Base-by-base conservation (phyloP, 768 basidiomycete genomes). In the Gloeophyllum trabeum region DNA sequence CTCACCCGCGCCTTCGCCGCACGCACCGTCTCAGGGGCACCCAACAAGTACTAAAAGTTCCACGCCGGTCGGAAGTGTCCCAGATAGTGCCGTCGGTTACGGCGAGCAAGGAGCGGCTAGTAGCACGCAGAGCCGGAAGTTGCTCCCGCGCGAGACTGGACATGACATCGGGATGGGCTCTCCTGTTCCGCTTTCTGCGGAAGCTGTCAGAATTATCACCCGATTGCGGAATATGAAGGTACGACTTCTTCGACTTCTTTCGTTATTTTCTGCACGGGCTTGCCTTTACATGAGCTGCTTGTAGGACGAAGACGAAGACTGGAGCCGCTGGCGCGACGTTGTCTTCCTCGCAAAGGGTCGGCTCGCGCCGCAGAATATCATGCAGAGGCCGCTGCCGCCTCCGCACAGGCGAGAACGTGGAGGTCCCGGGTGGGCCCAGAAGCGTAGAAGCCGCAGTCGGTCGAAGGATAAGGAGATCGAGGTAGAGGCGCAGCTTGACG, bases 151-250 rank as follows among this genome's bases (percentile, higher is more conserved):
- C 37, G 88, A 90, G 63, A 88, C 86, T 0, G 88, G 88, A 1
- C 73, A 81, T 43, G 88, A 89, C 54, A 87, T 89, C 43, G 88
- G 88, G 4, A 82, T 88, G 79, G 81, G 83, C 2, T 89, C 88
- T 1, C 87, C 87, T 10, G 79, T 89, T 0, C 79, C 81, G 0
- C 66, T 93, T 13, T 86, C 85, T 3, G 65, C 68, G 4, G 80
- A 87, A 51, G 84, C 87, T 16, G 81, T 87, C 5, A 71, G 68
- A 1, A 65, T 90, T n/a, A 91, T 93, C 53, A 82, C 76, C 10
- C 67, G 72, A 18, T 58, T 93, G 43, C 71, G 90, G 43, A 88
- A 86, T 51, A 79, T 81, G 77, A 90, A 90, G 73, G 84, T 83
- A 40, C n/a, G 13, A 64, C 43, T 20, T 16, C 7, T 16, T 24